These are phyloP conservation scores for Dactylonectria estremocensis DNA, from an alignment of 2,329 filamentous ascomycete genomes.

Conservation along the genomic window DNA sequence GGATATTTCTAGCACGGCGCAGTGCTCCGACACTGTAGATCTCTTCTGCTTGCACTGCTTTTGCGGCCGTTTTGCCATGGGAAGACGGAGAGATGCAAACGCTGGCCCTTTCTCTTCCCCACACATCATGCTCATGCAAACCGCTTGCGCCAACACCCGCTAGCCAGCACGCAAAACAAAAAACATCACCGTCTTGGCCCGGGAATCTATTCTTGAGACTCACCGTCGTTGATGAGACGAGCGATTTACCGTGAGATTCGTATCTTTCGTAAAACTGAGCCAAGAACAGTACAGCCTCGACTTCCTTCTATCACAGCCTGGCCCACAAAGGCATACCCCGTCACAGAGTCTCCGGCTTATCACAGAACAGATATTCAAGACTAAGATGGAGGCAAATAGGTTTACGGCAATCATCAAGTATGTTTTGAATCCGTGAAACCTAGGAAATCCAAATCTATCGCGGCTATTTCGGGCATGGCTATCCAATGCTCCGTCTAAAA, in stretches of 20 bases:
- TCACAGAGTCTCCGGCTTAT: no score
- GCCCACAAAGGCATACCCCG: background rate
- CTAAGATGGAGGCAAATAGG: background rate
- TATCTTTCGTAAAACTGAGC: background rate
- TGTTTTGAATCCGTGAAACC: background rate
- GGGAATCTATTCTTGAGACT: background rate
- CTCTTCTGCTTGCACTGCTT: background rate
- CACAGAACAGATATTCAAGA: no score
- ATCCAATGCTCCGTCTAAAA: background rate
- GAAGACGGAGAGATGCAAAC: background rate
- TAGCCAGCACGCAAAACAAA: background rate
- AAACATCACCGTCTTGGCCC: background rate
- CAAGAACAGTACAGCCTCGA: background rate
- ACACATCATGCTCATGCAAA: no score
- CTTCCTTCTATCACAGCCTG: background rate
- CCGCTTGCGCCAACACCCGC: background rate
- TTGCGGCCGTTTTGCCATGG: slow-evolving; percentile 3
- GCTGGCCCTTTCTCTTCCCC: background rate
- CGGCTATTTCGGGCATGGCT: background rate
- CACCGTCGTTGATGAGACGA: background rate
- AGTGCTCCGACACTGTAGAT: slow-evolving; percentile 5
- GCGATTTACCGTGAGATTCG: background rate
- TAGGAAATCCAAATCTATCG: background rate
- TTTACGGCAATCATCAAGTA: background rate
- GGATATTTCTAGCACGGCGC: slow-evolving; percentile 25